Evolutionary conservation across 1,139 yeast genomes (phyloP).

Genomic region (Saccharomyces hybrid): DNA sequence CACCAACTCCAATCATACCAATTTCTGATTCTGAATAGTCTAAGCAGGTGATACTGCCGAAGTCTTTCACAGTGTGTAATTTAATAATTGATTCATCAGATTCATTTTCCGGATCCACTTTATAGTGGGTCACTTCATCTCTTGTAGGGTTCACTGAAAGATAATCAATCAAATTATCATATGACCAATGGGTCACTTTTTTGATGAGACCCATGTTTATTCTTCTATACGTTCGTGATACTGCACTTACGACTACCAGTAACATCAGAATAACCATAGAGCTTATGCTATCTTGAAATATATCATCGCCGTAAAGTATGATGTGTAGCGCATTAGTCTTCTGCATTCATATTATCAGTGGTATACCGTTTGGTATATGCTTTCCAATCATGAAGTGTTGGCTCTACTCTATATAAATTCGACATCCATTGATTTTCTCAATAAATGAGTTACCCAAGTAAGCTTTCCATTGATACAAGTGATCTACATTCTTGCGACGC

Average conservation of each 20-base stretch:
- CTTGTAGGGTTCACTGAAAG: slow-evolving; percentile 34
- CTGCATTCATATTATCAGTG: too few species aligned
- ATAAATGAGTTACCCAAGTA: background rate
- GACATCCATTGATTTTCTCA: background rate
- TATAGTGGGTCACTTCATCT: slow-evolving; percentile 33
- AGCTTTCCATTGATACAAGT: background rate
- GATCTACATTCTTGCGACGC: background rate
- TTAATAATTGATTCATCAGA: slow-evolving; percentile 41
- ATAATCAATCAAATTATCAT: slow-evolving; percentile 26
- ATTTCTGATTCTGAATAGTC: slow-evolving; percentile 51
- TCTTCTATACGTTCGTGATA: background rate
- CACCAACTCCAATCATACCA: slow-evolving; percentile 69
- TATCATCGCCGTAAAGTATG: background rate
- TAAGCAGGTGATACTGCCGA: slow-evolving; percentile 65
- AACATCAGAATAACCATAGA: background rate
- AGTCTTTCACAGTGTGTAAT: slow-evolving; percentile 50
- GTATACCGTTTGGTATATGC: background rate
- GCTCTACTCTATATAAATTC: background rate
- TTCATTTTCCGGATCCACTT: slow-evolving; percentile 31
- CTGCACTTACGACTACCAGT: background rate
- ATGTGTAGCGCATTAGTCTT: background rate
- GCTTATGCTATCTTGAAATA: background rate
- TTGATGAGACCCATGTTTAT: slow-evolving; percentile 28
- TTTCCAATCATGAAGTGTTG: background rate
- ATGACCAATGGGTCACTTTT: slow-evolving; percentile 29